phyloP scores from a whole-genome alignment of 306 rosid genomes.

The Arachis hypogaea region DNA sequence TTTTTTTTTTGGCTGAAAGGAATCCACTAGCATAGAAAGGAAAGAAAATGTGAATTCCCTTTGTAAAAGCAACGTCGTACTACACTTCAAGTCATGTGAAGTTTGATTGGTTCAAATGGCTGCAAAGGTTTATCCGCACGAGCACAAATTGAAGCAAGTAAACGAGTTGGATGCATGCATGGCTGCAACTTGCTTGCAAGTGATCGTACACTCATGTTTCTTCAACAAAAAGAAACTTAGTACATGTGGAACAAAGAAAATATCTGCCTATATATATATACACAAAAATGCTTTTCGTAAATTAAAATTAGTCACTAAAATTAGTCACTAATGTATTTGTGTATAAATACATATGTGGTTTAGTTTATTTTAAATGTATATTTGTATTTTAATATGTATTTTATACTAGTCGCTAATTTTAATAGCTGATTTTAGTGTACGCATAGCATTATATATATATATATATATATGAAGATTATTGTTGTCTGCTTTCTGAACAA shows the following conservation, averaged over 20 bases:
- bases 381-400: too few relatives aligned
- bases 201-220: constrained; percentile 1
- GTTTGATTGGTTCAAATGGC: constrained; percentile 9
- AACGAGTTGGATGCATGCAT: not conserved
- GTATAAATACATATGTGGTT: too few relatives aligned
- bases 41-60: not conserved
- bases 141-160: not conserved
- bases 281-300: too few relatives aligned
- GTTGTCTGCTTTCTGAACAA: too few relatives aligned
- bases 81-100: not conserved
- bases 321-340: too few relatives aligned
- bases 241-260: not conserved
- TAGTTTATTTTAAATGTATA: too few relatives aligned
- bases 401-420: too few relatives aligned
- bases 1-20: not conserved
- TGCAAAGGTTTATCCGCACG: not conserved
- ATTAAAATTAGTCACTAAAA: too few relatives aligned
- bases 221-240: not conserved
- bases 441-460: too few relatives aligned
- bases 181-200: constrained; percentile 32
- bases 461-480: too few relatives aligned
- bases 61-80: not conserved
- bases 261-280: not conserved
- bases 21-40: constrained; percentile 2
- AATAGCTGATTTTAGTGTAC: too few relatives aligned